Evolutionary conservation across 345 rosid genomes (phyloP), one percentile per base, ranked within the genome.

Genomic region (Cochlearia excelsa): DNA sequence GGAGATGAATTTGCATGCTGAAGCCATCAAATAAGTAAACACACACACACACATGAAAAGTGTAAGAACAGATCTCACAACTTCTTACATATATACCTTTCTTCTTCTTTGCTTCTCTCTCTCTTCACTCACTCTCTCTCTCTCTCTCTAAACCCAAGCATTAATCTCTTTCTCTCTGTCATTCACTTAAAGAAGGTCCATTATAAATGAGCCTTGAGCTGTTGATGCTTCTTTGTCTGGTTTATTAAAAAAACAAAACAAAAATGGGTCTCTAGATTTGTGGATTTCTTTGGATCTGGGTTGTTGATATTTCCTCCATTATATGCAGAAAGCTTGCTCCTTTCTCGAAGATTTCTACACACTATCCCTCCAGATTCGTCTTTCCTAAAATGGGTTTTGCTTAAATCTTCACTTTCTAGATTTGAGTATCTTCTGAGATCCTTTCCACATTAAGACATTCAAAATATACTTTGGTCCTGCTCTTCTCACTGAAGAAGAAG

Each of bases 251-350:
- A 39, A 48, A 38, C 33, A 45, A 28, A 28, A 44, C 2, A 50
- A 43, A 38, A 65, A 63, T 56, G 75, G 75, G 67, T 61, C 64
- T 52, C 42, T 74, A 68, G 67, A 61, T 72, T 68, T 74, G 23
- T 67, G 39, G 48, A 45, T 63, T 60, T 72, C 68, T 74, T 74
- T 69, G 60, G 89, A 83, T 80, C 85, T 76, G 77, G 60, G 78
- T 16, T 73, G 43, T 47, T 68, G 54, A 59, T 42, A 9, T 61
- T 28, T 47, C 65, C 48, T 56, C 53, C 59, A 35, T 16, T 39
- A 54, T 48, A 38, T 6, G 10, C 37, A 8, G 7, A 70, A 70
- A 71, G 74, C 42, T 70, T 3, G 2, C 10, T 70, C 50, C 56
- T 70, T 64, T 63, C 74, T 51, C 3, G 27, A 61, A 46, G 47